Evolutionary conservation across 2,329 filamentous ascomycete species (phyloP), one percentile per base, ranked within the genome.

Genomic region (Samsoniella hepiali): DNA sequence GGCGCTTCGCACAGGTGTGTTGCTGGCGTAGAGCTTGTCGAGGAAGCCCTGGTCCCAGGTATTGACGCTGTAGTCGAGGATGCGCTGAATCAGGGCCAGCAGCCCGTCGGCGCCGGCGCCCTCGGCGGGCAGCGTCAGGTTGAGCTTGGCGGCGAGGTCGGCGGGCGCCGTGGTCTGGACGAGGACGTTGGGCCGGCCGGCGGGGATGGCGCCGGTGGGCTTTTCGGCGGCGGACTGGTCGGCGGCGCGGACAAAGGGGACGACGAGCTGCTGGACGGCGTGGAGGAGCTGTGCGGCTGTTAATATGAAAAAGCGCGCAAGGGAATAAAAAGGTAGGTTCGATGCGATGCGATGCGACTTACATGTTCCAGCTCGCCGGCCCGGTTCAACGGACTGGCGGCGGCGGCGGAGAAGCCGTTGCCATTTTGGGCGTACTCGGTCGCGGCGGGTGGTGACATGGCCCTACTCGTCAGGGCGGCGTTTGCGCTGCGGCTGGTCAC

Each of bases 11-110:
- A 89, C 88, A 49, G 94, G 89, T 72, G 95, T 95, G 45, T 91
- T 96, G 67, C 89, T 89, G n/a, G 90, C 87, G 75, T 97, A 98
- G 22, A 98, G 81, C 78, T 99, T 98, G 77, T 97, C 93, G 72
- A 98, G 78, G 76, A 98, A 99, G 11, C 94, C 94, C 76, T 97
- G 93, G 72, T 96, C 91, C 91, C 93, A 98, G n/a, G 94, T 97
- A 77, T 99, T 99, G 72, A 98, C 94, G 71, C 90, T 95, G 76
- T 96, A 93, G 67, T 85, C 82, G 49, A 98, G 81, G 27, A 97
- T 82, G 65, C 87, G 84, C 68, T 87, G 79, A 53, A 96, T 83
- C 3, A 86, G 85, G 40, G 86, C 82, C 34, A 97, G 78, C 38
- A 97, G 78, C 0, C 93, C 94, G 50, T 90, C 84, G 69, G 90